Evolutionary conservation across 1,284 basidiomycete genomes (phyloP).

Genomic region (Trichosporon faecale): DNA sequence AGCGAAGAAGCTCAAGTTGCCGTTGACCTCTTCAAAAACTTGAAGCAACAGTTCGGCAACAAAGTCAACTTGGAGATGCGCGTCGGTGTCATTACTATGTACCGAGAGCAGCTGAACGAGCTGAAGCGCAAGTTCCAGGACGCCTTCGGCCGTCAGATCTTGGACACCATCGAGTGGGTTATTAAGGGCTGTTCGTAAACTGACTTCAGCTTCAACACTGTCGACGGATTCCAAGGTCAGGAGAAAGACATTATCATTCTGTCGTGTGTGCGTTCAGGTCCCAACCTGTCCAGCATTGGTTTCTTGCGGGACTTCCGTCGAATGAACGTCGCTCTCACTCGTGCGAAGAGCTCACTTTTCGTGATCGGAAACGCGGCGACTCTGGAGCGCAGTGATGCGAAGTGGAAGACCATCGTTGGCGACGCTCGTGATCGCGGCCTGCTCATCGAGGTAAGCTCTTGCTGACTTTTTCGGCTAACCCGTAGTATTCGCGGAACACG

Average conservation of each 20-base stretch:
- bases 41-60: slow-evolving; percentile 64
- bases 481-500: not conserved
- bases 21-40: slow-evolving; percentile 70
- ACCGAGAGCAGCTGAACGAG: slow-evolving; percentile 83
- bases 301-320: slow-evolving; percentile 81
- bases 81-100: slow-evolving; percentile 92
- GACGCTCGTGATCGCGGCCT: slow-evolving; percentile 63
- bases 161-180: slow-evolving; percentile 65
- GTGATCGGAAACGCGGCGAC: slow-evolving; percentile 87
- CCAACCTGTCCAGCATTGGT: slow-evolving; percentile 74
- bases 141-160: slow-evolving; percentile 70
- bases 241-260: slow-evolving; percentile 96
- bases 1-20: slow-evolving; percentile 71
- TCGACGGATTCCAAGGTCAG: slow-evolving; percentile 97
- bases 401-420: slow-evolving; percentile 72
- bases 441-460: slow-evolving; percentile 50
- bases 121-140: slow-evolving; percentile 68
- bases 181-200: not conserved
- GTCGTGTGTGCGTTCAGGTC: slow-evolving; percentile 86
- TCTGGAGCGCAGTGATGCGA: slow-evolving; percentile 74
- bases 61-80: slow-evolving; percentile 67
- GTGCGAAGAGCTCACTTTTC: slow-evolving; percentile 90
- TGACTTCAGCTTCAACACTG: slow-evolving; percentile 74
- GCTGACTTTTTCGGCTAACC: not conserved
- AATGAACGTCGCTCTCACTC: slow-evolving; percentile 97